These are phyloP conservation scores for Closterium sp. DNA, from an alignment of 139 green algal species.

Conservation along the genomic window DNA sequence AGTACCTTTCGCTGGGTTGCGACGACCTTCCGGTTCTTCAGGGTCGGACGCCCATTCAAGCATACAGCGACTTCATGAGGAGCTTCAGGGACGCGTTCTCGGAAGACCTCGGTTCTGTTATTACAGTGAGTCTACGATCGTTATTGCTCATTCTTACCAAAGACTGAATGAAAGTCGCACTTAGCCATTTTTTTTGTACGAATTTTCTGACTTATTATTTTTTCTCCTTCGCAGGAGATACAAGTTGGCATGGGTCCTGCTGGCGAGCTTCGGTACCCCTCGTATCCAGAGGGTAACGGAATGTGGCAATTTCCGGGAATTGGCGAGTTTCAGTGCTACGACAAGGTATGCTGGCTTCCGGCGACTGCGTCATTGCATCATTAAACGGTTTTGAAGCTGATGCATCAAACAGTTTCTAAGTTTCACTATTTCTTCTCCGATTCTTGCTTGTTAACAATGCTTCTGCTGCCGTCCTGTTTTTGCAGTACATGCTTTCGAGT, in stretches of 20 bases:
- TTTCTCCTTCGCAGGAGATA: conserved; percentile 76
- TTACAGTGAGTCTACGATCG: conserved; percentile 37
- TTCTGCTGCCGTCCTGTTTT: not conserved
- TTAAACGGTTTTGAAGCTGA: too few relatives aligned
- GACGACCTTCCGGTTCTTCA: conserved; percentile 79
- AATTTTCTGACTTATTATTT: not conserved
- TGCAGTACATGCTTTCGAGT: conserved; percentile 85
- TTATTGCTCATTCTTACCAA: not conserved
- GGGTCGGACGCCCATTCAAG: conserved; percentile 84
- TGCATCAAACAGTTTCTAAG: too few relatives aligned
- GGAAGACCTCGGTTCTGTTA: conserved; percentile 46
- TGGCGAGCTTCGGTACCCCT: conserved; percentile 96
- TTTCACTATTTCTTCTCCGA: too few relatives aligned
- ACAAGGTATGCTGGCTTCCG: conserved; percentile 57
- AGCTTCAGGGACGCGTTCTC: conserved; percentile 72
- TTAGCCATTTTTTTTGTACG: not conserved
- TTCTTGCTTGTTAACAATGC: too few relatives aligned
- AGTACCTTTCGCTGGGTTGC: conserved; percentile 92
- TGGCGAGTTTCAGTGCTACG: conserved; percentile 97
- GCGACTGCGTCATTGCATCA: too few relatives aligned
- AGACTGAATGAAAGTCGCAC: not conserved
- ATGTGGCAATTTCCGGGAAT: conserved; percentile 94
- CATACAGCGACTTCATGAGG: conserved; percentile 91
- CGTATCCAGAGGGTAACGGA: conserved; percentile 75
- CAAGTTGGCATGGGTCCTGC: conserved; percentile 93